Evolutionary conservation across 805 yeast genomes (phyloP), one percentile per base, ranked within the genome.

Genomic region (Brettanomyces bruxellensis): DNA sequence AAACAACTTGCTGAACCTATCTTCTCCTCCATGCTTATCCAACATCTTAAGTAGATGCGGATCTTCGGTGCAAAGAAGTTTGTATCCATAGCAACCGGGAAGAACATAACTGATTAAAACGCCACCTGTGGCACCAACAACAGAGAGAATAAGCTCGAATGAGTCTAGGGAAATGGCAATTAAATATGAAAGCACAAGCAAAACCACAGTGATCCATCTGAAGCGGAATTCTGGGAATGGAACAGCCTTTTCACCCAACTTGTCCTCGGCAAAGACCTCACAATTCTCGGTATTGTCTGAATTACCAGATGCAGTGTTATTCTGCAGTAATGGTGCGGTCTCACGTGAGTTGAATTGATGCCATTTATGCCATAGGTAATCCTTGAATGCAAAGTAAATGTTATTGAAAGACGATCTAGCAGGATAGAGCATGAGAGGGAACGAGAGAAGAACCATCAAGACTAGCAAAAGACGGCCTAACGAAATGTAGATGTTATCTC

Each of bases 71-170:
- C 52, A 71, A n/a, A 78, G 70, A 46, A 78, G 61, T 58, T 79
- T 73, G 58, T 66, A 84, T 0, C 91, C 91, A 61, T 84, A 85
- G 47, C 81, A 66, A 0, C 95, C 93, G 0, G 95, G 95, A 39
- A 85, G 68, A 8, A 83, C 83, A 61, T 84, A 85, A 24, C 88
- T 79, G 44, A 85, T 85, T 25, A 87, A 70, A 0, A 90, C 86
- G 4, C 90, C 85, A 0, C 95, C 95, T 0, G 93, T 85, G 4
- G 90, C 83, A 3, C 95, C 95, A 8, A 85, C 89, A 45, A 85
- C 66, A 1, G 91, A 78, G 42, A 85, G 63, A 4, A 85, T 84
- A 34, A 76, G 71, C 45, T 83, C 90, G 57, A 85, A 78, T 0
- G 87, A 81, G 1, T 71, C 66, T 8, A 85, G 74, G 8, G 77